Percentiles rank a stretch among this genome's conserved stretches.
phyloP scores from a whole-genome alignment of 345 rosid species.

The Brassica cretica region DNA sequence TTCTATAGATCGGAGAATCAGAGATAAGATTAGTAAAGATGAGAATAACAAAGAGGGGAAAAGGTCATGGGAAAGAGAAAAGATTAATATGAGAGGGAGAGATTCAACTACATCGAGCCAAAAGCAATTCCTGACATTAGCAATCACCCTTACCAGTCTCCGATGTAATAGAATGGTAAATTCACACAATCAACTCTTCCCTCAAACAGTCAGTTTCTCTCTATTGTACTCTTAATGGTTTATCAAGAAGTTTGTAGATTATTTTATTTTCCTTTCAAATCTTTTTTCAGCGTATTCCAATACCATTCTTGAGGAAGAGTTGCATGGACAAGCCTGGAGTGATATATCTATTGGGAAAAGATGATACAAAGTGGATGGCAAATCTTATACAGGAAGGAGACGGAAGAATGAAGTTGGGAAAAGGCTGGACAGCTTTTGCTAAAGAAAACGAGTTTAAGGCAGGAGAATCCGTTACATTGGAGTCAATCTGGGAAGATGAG shows the following conservation, averaged over 20 bases:
- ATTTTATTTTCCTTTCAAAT: not conserved
- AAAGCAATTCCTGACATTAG: conserved; percentile 4
- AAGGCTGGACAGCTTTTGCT: conserved; percentile 15
- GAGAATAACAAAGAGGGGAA: not conserved
- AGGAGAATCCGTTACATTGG: conserved; percentile 1
- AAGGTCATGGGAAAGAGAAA: conserved; percentile 3
- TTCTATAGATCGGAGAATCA: not conserved
- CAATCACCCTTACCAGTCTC: conserved; percentile 22
- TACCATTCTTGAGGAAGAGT: conserved; percentile 5
- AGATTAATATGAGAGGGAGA: not conserved
- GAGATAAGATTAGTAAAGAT: not conserved
- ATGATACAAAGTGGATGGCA: conserved; percentile 20
- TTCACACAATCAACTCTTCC: not conserved
- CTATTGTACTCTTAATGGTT: not conserved
- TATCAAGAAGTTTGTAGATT: not conserved
- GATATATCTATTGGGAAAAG: conserved; percentile 26
- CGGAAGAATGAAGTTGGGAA: conserved; percentile 4
- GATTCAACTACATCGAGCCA: conserved; percentile 5
- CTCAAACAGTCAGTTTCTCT: not conserved
- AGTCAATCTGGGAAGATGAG: not conserved
- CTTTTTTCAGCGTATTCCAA: conserved; percentile 15
- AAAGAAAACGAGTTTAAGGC: conserved; percentile 17
- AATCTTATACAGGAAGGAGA: not conserved
- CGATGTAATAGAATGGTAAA: conserved; percentile 1
- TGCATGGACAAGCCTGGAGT: conserved; percentile 12